Evolutionary conservation across 371 early-diverging fungal species (phyloP), one percentile per base, ranked within the genome.

Genomic region (Actinomucor elegans): DNA sequence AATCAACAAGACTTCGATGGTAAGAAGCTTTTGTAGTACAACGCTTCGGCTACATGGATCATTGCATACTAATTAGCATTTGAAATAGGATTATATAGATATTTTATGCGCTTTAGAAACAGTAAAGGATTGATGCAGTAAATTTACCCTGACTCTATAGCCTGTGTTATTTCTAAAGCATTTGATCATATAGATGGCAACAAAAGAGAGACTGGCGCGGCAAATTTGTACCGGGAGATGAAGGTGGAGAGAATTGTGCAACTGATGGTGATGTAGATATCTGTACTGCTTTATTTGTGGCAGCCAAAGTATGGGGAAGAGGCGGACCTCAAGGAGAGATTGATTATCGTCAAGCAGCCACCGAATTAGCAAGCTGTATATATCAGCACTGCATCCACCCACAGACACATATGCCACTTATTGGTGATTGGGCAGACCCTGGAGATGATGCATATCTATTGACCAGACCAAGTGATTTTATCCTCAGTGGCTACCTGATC

Each of bases 261-360:
- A 81, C 83, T 1, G 85, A 85, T 17, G 85, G 85, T 4, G 85
- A 83, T 44, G 77, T 81, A 17, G 84, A 84, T 57, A 66, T 84
- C 46, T 75, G 77, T 10, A 81, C 84, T 14, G 73, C 84, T 3
- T 57, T 84, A 21, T 84, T 84, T 48, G 63, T 81, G 36, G 84
- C 84, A 1, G 71, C 79, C 9, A 66, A 68, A 20, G 61, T 79
- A 18, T 84, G 84, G 84, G 74, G 75, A 21, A 77, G 71, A 34
- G 77, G 80, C 32, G 81, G 81, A 6, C 66, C 72, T 15, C 57
- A 77, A 9, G 71, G 71, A 1, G 73, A 73, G 48, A 55, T 71
- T 41, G 78, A 82, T 41, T 85, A 85, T 48, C 62, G 73, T 4
- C 59, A 57, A 20, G 63, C 69, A 12, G 85, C 81, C 5, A 34